Base-by-base conservation (phyloP, 2,329 filamentous ascomycete genomes). In the Trichoderma lentiforme region DNA sequence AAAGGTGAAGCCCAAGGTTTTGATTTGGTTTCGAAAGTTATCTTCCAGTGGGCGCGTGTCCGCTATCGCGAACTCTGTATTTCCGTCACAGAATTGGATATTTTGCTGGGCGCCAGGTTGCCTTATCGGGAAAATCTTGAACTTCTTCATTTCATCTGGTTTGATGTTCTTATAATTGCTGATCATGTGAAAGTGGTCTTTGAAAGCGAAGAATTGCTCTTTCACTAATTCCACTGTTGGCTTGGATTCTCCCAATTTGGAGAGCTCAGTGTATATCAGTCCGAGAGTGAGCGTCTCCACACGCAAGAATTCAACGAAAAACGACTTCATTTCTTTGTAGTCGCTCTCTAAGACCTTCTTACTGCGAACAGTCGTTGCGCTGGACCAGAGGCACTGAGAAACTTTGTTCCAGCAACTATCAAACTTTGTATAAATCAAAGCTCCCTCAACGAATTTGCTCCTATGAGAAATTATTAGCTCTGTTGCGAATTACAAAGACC, bases 381-480 rank as follows among this genome's bases (percentile, higher is more conserved):
- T 47, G 1, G 61, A 63, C 61, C 61, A 63, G 1, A 63, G 14
- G 6, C 61, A 63, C 2, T 63, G 36, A 1, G 61, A 63, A 2
- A 30, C 28, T 1, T n/a, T 63, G 24, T 18, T 47, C 61, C 61
- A 63, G 9, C 9, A 58, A 6, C 32, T 12, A 28, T 58, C 56
- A 5, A 9, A 58, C 4, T 11, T 18, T 18, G 26, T 32, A n/a
- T 58, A 58, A n/a, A 58, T 58, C 8, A 58, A 1, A n/a, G 26
- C 26, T n/a, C 0, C 3, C 1, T 32, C 15, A 0, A 3, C 28
- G 15, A 58, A 21, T n/a, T n/a, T n/a, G n/a, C n/a, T n/a, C n/a
- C n/a, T n/a, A n/a, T n/a, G n/a, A n/a, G n/a, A n/a, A n/a, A n/a
- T n/a, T n/a, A n/a, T n/a, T n/a, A n/a, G n/a, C n/a, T n/a, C n/a